Conservation (phyloP, 306 rosid genomes). For the Castanospermum australe region DNA sequence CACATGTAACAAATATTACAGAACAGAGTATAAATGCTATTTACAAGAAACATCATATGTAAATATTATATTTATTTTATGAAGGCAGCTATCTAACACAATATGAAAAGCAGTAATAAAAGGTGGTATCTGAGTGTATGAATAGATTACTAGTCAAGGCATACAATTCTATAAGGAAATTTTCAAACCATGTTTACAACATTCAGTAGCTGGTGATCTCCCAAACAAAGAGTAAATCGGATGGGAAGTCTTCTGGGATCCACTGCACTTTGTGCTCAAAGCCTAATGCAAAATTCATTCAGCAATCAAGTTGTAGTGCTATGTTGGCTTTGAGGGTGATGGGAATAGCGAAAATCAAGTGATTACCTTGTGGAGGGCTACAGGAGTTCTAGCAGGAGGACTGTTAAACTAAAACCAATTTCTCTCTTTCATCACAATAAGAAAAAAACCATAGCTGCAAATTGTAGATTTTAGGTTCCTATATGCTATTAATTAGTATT, state of each 20-base stretch:
- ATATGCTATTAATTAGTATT: background rate
- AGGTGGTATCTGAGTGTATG: background rate
- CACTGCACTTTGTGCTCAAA: background rate
- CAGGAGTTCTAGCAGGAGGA: background rate
- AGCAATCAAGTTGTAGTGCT: background rate
- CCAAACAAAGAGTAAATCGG: background rate
- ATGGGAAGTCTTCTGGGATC: background rate
- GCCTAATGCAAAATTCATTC: background rate
- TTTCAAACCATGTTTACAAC: background rate
- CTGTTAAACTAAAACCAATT: background rate
- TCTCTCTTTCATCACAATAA: background rate
- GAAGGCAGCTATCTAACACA: background rate
- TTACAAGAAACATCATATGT: background rate
- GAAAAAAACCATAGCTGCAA: background rate
- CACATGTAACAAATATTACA: background rate
- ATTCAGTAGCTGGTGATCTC: background rate
- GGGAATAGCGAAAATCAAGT: background rate
- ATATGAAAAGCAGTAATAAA: background rate
- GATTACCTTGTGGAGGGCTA: background rate
- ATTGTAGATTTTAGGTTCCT: background rate
- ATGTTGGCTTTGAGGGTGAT: background rate
- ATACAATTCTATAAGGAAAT: background rate
- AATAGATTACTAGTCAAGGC: background rate
- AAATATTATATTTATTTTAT: background rate
- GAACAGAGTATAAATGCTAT: background rate